Evolutionary conservation across 2,329 filamentous ascomycete genomes (phyloP), one percentile per base, ranked within the genome.

Genomic region (Talaromyces marneffei): DNA sequence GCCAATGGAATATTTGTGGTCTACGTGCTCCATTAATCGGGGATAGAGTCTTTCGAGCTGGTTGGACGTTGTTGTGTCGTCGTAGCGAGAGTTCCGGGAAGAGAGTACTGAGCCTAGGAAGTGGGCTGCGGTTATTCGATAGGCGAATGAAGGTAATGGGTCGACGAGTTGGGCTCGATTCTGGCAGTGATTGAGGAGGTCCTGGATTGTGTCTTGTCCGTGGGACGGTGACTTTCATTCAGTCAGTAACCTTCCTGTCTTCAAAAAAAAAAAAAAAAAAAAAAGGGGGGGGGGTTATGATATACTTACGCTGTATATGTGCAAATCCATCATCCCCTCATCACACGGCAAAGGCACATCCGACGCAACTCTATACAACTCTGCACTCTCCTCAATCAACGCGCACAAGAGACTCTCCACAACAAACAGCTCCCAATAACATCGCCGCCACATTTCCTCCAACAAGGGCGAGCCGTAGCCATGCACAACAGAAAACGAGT

Each of bases 361-460:
- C 7, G 84, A 81, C 2, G 77, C 72, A 7, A 90, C 80, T 71
- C 44, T 56, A 37, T 65, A 64, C 23, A 70, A 56, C 14, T 55
- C 65, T 14, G 60, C 54, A 44, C 31, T 63, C 50, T 66, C 62
- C 12, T 66, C 63, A 8, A 65, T 18, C 63, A 93, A 85, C 4
- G 89, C 89, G 4, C 90, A 88, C 65, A 93, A 82, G 81, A 93
- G 87, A 52, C 87, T 89, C 69, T 93, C 90, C 12, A 89, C 83
- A 12, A 89, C 82, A 70, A 87, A 92, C 44, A 88, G 68, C 66
- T 83, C 90, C 91, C 91, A 95, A 89, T 90, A 96, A 0, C 91
- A 96, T 62, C 91, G 80, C 14, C 90, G 83, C 86, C 89, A 91
- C 72, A 88, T 90, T 74, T 96, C 91, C 71, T 92, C 89, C 5